Evolutionary conservation across 2,329 filamentous ascomycete species (phyloP).

Genomic region (Tetracladium maxilliforme): DNA sequence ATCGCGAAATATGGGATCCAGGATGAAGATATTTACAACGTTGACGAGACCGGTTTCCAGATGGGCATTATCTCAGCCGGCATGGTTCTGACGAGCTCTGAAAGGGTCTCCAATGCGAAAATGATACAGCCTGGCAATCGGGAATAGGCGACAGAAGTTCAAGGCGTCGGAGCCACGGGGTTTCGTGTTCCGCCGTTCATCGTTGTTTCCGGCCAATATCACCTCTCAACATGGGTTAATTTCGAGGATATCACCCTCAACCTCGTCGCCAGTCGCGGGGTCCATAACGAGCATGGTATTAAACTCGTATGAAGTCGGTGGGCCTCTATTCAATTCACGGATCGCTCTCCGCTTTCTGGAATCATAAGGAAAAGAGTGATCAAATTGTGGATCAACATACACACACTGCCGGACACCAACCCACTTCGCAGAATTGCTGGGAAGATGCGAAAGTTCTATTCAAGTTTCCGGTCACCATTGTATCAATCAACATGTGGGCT

Average conservation of each 20-base stretch:
- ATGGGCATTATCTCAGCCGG: constrained; percentile 7
- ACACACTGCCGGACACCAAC: no score
- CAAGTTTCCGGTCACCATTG: no score
- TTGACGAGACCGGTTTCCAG: constrained; percentile 10
- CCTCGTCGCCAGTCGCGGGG: constrained; percentile 5
- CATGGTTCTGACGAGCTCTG: constrained; percentile 7
- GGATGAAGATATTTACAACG: constrained; percentile 5
- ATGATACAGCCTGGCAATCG: constrained; percentile 8
- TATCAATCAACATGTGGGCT: no score
- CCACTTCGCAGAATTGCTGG: no score
- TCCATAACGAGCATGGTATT: constrained; percentile 14
- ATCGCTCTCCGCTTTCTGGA: no score
- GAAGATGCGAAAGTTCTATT: no score
- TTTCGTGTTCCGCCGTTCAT: constrained; percentile 10
- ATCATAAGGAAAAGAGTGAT: no score
- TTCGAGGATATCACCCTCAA: no score
- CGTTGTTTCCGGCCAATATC: constrained; percentile 8
- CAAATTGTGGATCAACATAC: no score
- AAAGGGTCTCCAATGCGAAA: constrained; percentile 3
- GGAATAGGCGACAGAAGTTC: constrained; percentile 10
- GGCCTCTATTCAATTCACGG: no score
- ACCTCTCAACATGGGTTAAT: constrained; percentile 12
- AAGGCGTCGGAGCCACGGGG: constrained; percentile 7
- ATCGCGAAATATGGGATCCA: constrained; percentile 5
- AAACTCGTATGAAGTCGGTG: no score